A percentile compares a stretch with the other conserved stretches of the same genome.
These are phyloP conservation scores for Hordeum pubiflorum DNA, from an alignment of 202 grass and related monocot genomes.

Conservation along the genomic window DNA sequence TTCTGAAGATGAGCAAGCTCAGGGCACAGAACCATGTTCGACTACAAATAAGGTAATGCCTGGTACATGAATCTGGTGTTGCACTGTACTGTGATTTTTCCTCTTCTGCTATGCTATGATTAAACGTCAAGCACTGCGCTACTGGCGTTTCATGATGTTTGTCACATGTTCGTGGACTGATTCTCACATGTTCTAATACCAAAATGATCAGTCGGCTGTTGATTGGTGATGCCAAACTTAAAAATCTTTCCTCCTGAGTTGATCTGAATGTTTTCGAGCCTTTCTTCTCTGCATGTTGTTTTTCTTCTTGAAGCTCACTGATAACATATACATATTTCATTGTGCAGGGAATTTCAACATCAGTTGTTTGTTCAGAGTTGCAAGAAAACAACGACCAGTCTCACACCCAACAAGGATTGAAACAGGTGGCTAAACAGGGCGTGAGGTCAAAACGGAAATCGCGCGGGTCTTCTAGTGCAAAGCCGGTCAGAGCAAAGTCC, in stretches of 20 bases:
- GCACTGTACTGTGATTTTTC: background rate
- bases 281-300: background rate
- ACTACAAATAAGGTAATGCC: conserved; percentile 41
- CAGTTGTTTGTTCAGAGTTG: conserved; percentile 17
- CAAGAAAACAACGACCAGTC: conserved; percentile 17
- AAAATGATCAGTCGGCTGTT: background rate
- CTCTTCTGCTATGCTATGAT: background rate
- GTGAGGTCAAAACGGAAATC: conserved; percentile 15
- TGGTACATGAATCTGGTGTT: conserved; percentile 11
- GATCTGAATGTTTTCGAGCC: background rate
- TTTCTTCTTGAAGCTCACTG: conserved; percentile 4
- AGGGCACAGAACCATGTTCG: conserved; percentile 18
- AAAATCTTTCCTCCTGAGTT: background rate
- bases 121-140: background rate
- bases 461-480: conserved; percentile 11
- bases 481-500: conserved; percentile 28
- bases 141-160: background rate
- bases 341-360: conserved; percentile 19
- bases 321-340: conserved; percentile 11
- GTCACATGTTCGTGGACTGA: background rate
- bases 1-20: conserved; percentile 69
- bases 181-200: background rate
- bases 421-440: conserved; percentile 22
- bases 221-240: background rate
- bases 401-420: conserved; percentile 24